phyloP scores from a whole-genome alignment of 139 green algal species.

The Axilococcus clingmanii region DNA sequence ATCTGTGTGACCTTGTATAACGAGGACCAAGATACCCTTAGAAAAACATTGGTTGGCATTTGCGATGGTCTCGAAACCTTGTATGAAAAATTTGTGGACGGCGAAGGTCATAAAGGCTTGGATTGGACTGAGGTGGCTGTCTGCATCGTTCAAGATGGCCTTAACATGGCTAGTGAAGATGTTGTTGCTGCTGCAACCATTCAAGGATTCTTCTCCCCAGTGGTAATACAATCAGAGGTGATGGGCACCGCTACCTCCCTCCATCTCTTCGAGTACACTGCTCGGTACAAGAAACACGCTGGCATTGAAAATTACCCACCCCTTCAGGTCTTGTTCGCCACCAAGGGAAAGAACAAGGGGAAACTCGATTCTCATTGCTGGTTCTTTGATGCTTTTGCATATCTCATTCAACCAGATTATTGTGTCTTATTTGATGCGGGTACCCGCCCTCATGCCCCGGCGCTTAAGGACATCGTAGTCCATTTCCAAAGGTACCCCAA shows the following conservation, averaged over 20 bases:
- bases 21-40: slow-evolving; percentile 33
- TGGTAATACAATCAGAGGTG: slow-evolving; percentile 17
- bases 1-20: slow-evolving; percentile 37
- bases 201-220: slow-evolving; percentile 25
- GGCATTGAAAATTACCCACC: slow-evolving; percentile 34
- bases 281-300: slow-evolving; percentile 32
- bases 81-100: slow-evolving; percentile 27
- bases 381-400: slow-evolving; percentile 34
- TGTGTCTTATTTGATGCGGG: slow-evolving; percentile 37
- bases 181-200: slow-evolving; percentile 23
- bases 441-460: slow-evolving; percentile 26
- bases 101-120: slow-evolving; percentile 22
- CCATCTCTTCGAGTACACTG: slow-evolving; percentile 37
- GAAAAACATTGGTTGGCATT: slow-evolving; percentile 31
- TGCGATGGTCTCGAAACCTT: slow-evolving; percentile 33
- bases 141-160: slow-evolving; percentile 26
- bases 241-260: slow-evolving; percentile 19
- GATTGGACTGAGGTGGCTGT: slow-evolving; percentile 35
- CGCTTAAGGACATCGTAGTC: slow-evolving; percentile 21
- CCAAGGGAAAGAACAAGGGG: slow-evolving; percentile 24
- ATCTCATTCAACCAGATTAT: slow-evolving; percentile 31
- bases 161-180: slow-evolving; percentile 7
- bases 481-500: slow-evolving; percentile 32
- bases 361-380: slow-evolving; percentile 37
- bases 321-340: slow-evolving; percentile 27